A percentile compares a stretch with the other conserved stretches of the same genome.
These are phyloP conservation scores for Lactifluus echinatus DNA, from an alignment of 768 basidiomycete genomes.

Conservation along the genomic window DNA sequence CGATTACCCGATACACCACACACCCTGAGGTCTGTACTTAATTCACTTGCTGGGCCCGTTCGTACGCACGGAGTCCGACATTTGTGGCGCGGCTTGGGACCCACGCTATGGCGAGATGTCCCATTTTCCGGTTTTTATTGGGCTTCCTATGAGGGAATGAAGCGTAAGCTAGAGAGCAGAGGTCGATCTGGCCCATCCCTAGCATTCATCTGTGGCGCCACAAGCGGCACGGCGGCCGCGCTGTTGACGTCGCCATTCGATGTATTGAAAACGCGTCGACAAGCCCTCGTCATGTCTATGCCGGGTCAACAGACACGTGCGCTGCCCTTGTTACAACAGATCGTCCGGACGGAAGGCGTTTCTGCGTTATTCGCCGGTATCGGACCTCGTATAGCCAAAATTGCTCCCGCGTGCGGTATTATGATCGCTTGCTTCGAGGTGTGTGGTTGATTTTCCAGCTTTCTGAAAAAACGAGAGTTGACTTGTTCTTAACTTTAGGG, in stretches of 20 bases:
- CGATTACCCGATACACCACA: constrained; percentile 59
- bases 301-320: constrained; percentile 37
- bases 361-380: constrained; percentile 78
- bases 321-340: constrained; percentile 55
- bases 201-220: constrained; percentile 84
- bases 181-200: constrained; percentile 53
- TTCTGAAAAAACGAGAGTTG: not conserved
- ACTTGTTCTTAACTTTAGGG: constrained; percentile 36
- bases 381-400: constrained; percentile 84
- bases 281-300: constrained; percentile 66
- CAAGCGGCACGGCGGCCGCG: constrained; percentile 81
- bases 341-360: constrained; percentile 71
- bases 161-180: constrained; percentile 46
- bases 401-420: constrained; percentile 95
- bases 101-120: constrained; percentile 94
- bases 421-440: constrained; percentile 98
- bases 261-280: constrained; percentile 90
- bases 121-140: constrained; percentile 97
- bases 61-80: constrained; percentile 54
- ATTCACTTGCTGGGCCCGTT: constrained; percentile 51
- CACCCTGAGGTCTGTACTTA: constrained; percentile 66
- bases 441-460: constrained; percentile 14
- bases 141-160: constrained; percentile 87
- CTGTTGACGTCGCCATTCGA: constrained; percentile 92
- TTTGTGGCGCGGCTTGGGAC: constrained; percentile 86